Conservation (phyloP, 225 moss, liverwort and hornwort genomes). For the Climacium dendroides region DNA sequence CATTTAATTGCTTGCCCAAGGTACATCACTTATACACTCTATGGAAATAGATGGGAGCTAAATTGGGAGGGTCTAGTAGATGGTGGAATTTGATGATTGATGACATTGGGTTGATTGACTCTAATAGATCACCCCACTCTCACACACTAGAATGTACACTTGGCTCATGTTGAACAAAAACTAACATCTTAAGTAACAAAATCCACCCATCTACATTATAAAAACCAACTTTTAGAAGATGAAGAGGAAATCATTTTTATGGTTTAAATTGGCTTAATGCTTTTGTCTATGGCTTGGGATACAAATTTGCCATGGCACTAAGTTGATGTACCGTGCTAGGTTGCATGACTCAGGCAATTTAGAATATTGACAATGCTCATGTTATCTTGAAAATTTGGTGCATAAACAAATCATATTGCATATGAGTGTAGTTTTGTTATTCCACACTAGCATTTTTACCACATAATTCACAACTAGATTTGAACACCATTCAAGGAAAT, state of each 20-base stretch:
- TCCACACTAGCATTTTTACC: neutral
- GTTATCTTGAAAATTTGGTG: neutral
- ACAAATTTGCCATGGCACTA: neutral
- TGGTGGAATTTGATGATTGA: no score
- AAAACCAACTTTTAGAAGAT: neutral
- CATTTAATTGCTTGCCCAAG: no score
- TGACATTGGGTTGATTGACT: no score
- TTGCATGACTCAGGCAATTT: no score
- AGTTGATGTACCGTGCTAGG: neutral
- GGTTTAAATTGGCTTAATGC: neutral
- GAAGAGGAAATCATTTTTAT: neutral
- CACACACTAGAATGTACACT: no score
- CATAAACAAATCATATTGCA: neutral
- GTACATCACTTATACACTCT: no score
- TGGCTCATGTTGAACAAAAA: neutral
- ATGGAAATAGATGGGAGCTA: no score
- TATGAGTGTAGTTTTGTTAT: neutral
- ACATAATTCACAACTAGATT: no score
- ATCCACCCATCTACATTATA: neutral
- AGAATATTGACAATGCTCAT: neutral
- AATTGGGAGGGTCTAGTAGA: no score
- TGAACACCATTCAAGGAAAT: no score
- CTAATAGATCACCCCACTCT: neutral
- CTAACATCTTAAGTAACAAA: neutral
- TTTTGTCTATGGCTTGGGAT: no score